phyloP scores from a whole-genome alignment of 2,329 filamentous ascomycete species.

The Fusarium burgessii region DNA sequence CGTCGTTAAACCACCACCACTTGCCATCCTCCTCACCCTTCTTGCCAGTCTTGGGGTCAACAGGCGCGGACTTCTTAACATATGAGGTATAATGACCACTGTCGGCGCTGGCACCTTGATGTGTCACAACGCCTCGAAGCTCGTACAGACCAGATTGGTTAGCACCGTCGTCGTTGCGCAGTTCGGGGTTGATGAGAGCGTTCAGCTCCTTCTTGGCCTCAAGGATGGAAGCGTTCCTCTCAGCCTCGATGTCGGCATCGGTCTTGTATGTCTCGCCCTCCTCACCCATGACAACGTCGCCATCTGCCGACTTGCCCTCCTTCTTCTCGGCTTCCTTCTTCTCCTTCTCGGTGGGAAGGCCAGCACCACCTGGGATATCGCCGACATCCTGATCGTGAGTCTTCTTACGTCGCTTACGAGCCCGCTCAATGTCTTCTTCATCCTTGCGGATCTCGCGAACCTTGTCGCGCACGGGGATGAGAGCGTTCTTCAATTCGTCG shows the following conservation, averaged over 20 bases:
- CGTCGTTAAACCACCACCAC: conserved; percentile 99
- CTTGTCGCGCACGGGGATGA: conserved; percentile 95
- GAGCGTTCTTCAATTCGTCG: conserved; percentile 82
- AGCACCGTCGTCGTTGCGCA: conserved; percentile 81
- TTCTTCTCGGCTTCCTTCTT: conserved; percentile 64
- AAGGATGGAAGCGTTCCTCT: conserved; percentile 80
- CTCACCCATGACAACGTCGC: conserved; percentile 76
- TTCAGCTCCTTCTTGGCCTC: conserved; percentile 90
- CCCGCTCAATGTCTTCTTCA: conserved; percentile 90
- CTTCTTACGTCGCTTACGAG: conserved; percentile 90
- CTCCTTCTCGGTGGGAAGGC: conserved; percentile 63
- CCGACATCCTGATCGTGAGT: conserved; percentile 61
- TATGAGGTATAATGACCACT: conserved; percentile 98
- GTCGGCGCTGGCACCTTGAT: conserved; percentile 96
- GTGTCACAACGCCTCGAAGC: conserved; percentile 91
- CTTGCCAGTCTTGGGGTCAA: conserved; percentile 82
- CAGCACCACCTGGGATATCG: conserved; percentile 61
- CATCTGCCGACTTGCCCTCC: conserved; percentile 64
- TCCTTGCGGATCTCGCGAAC: conserved; percentile 96
- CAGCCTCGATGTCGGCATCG: conserved; percentile 90
- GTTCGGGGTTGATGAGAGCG: conserved; percentile 78
- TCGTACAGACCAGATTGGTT: conserved; percentile 98
- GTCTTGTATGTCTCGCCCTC: conserved; percentile 82
- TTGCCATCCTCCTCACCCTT: conserved; percentile 86
- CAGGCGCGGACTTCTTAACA: conserved; percentile 86